These are phyloP conservation scores for Pythium apleroticum DNA, from an alignment of 352 stramenopile genomes.

Conservation along the genomic window DNA sequence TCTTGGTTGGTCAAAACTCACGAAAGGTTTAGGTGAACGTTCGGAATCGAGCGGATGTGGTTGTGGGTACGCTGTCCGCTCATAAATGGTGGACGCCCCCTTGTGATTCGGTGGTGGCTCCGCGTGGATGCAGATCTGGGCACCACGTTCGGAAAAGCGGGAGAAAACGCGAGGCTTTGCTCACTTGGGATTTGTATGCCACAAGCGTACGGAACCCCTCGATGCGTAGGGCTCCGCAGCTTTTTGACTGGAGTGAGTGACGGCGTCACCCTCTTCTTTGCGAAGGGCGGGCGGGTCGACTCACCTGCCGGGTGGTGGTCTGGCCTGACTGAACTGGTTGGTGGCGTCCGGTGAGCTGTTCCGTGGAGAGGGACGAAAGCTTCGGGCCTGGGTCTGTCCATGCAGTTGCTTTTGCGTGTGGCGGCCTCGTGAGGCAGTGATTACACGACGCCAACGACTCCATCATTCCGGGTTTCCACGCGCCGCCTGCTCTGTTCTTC, in stretches of 20 bases:
- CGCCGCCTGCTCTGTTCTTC: neutral
- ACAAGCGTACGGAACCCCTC: neutral
- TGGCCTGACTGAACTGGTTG: conserved; percentile 21
- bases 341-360: conserved; percentile 11
- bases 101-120: neutral
- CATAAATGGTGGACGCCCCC: neutral
- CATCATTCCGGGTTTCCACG: neutral
- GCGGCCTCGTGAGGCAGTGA: neutral
- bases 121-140: conserved; percentile 6
- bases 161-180: neutral
- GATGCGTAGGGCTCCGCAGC: neutral
- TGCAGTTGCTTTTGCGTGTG: conserved; percentile 17
- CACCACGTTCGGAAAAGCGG: conserved; percentile 9
- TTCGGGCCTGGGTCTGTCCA: conserved; percentile 8
- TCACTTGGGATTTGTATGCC: conserved; percentile 33
- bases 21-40: neutral
- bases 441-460: neutral
- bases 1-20: conserved; percentile 13
- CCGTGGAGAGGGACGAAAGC: conserved; percentile 11
- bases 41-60: neutral
- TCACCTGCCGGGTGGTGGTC: conserved; percentile 8
- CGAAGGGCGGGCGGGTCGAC: conserved; percentile 20
- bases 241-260: conserved; percentile 18
- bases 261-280: conserved; percentile 25
- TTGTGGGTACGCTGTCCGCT: neutral